Base-by-base conservation (phyloP, 2,329 filamentous ascomycete species). In the Allantophomopsis cytisporea region DNA sequence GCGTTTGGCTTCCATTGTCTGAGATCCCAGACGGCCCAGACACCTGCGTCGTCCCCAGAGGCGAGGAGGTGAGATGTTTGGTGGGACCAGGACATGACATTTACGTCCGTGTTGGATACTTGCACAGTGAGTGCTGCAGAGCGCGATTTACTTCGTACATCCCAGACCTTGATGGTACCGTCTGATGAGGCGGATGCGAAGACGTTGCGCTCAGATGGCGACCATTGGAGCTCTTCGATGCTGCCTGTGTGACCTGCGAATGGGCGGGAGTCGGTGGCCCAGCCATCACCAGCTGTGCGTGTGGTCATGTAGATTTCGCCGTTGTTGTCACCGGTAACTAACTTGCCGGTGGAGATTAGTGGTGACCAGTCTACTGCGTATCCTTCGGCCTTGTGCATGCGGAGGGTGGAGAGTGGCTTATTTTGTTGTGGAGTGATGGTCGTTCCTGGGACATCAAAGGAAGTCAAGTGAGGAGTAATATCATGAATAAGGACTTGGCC, bases 351-450 rank as follows among this genome's bases (percentile, higher is more conserved):
- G 0, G 86, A 76, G 35, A 84, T 71, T 8, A 85, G 59, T 1
- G 86, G 83, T 18, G 88, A 94, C 91, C 91, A 98, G 62, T 95
- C 91, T n/a, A 98, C 63, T 0, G 86, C 91, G 59, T 96, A 98
- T 37, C 91, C 91, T 66, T 98, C 91, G 11, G 78, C 66, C 63
- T 88, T 89, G 72, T 98, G 91, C 50, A 89, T 86, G 50, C 83
- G 76, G 50, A 98, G 78, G 2, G 86, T 95, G 48, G 74, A 83
- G 38, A 94, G 63, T 28, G 91, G 87, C 64, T 93, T 93, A 59
- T 87, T 89, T 56, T 94, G 84, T 53, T 83, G 78, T 2, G 85
- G 70, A 6, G 83, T 78, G 48, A 96, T 75, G 47, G 78, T 68
- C 33, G 79, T 82, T 43, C 91, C 89, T 1, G 91, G 91, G 42